A percentile compares a stretch with the other conserved stretches of the same genome.
Conservation (phyloP, 306 rosid species). For the Urtica urens region DNA sequence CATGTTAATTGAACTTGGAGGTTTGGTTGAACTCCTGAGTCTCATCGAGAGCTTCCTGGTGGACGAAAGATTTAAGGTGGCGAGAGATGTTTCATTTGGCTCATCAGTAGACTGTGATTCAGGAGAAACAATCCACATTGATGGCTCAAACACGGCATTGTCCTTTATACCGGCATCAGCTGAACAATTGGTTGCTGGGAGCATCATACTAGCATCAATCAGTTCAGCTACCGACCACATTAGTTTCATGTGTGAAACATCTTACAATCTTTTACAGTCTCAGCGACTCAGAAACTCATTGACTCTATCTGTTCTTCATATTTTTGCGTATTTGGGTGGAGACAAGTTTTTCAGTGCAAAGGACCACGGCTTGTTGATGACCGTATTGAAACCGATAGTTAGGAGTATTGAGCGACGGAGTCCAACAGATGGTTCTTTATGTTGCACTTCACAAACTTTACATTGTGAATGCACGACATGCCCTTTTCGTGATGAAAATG, state of each 20-base stretch:
- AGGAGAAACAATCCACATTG: slow-evolving; percentile 20
- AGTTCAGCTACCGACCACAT: slow-evolving; percentile 37
- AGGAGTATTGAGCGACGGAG: slow-evolving; percentile 41
- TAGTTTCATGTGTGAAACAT: slow-evolving; percentile 49
- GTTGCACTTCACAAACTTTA: slow-evolving; percentile 30
- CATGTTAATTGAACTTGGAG: slow-evolving; percentile 23
- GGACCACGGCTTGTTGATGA: slow-evolving; percentile 28
- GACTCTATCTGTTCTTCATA: slow-evolving; percentile 53
- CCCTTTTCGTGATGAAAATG: slow-evolving; percentile 50
- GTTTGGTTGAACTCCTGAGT: slow-evolving; percentile 41
- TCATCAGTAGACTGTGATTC: slow-evolving; percentile 11
- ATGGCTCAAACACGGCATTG: slow-evolving; percentile 20
- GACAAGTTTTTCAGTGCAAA: slow-evolving; percentile 33
- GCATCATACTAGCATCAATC: slow-evolving; percentile 59
- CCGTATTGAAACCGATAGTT: slow-evolving; percentile 58
- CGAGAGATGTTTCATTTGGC: slow-evolving; percentile 12
- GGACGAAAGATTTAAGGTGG: slow-evolving; percentile 30
- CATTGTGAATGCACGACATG: slow-evolving; percentile 32
- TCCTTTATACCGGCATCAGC: slow-evolving; percentile 34
- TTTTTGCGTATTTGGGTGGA: slow-evolving; percentile 64
- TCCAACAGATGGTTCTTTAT: slow-evolving; percentile 21
- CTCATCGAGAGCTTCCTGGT: slow-evolving; percentile 53
- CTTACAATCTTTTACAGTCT: slow-evolving; percentile 42
- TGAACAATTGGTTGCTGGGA: slow-evolving; percentile 63
- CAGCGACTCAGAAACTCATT: slow-evolving; percentile 32